Base-by-base conservation (phyloP, 352 stramenopile genomes). In the Pythium sukuiense region DNA sequence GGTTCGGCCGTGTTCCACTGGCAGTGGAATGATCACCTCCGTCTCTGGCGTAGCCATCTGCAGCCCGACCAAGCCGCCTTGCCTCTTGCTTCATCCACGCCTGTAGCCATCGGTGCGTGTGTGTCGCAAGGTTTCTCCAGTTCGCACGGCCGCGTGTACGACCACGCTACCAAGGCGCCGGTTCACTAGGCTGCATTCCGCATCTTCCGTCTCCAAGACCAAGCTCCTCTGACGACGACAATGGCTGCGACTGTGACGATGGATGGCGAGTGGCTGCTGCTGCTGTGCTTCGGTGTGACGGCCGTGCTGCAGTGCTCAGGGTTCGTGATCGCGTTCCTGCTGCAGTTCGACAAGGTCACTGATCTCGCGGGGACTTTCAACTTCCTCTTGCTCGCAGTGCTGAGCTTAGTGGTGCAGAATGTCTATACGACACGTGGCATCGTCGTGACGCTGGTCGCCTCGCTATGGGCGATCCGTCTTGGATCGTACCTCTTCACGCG, bases 301-400 rank as follows among this genome's bases (percentile, higher is more conserved):
- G 67, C 79, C 13, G 37, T 71, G 5, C 77, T 88, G 71, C 81
- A 90, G 60, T 82, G 71, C 73, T 76, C 69, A 20, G 88, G 85
- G 74, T 90, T 90, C 64, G 74, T 56, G 2, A 63, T 87, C 46
- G 81, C 81, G 18, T 90, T 79, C 67, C 59, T 68, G 41, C 83
- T 77, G 53, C 80, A 90, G 58, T 83, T 87, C 56, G 81, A 88
- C 72, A 88, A 87, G 55, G 71, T 90, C 35, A 88, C 81, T 58
- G 79, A 90, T 59, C 63, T 90, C 55, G 81, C 81, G 0, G 81
- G 78, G 46, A 76, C 79, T 30, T 71, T 88, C 59, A 90, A 88
- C 61, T 88, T 88, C 65, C 65, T 80, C 9, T 53, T 77, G n/a
- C 56, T 90, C 50, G 80, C 81, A 8, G 41, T 85, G 45, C 63